Percentiles rank a stretch among this genome's conserved stretches.
phyloP scores from a whole-genome alignment of 139 green algal species.

The Trebouxia sp. region DNA sequence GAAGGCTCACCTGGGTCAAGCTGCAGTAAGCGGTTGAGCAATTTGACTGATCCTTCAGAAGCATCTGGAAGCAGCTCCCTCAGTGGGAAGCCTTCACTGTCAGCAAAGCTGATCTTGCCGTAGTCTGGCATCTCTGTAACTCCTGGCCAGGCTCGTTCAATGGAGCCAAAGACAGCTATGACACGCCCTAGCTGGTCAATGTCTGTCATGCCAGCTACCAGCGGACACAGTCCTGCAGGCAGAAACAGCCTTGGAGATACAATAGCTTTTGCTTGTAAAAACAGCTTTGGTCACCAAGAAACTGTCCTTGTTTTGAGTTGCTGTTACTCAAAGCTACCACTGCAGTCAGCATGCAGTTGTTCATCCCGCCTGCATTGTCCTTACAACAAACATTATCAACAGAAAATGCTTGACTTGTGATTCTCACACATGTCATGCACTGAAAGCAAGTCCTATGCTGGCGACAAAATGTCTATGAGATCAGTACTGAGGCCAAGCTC shows the following conservation, averaged over 20 bases:
- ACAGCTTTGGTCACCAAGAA: neutral
- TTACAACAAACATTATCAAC: too few relatives aligned
- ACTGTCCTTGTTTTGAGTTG: neutral
- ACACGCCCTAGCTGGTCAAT: constrained; percentile 37
- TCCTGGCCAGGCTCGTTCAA: constrained; percentile 21
- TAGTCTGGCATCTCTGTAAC: constrained; percentile 29
- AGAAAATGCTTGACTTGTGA: too few relatives aligned
- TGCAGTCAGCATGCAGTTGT: neutral
- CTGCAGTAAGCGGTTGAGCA: neutral
- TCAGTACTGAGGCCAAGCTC: too few relatives aligned
- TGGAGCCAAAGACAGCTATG: constrained; percentile 5
- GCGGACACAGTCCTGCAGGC: neutral
- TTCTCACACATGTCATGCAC: too few relatives aligned
- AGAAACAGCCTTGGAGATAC: neutral
- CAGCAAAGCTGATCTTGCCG: constrained; percentile 27
- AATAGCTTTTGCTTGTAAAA: neutral
- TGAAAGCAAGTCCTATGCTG: too few relatives aligned
- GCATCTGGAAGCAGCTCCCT: constrained; percentile 14
- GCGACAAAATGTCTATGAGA: too few relatives aligned
- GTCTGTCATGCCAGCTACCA: constrained; percentile 28
- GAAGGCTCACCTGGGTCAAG: constrained; percentile 2
- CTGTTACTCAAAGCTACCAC: neutral
- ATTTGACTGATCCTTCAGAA: neutral
- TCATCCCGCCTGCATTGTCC: too few relatives aligned
- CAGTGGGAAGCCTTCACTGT: neutral